These are phyloP conservation scores for Rasamsonia emersonii DNA, from an alignment of 2,329 filamentous ascomycete species.

Conservation along the genomic window DNA sequence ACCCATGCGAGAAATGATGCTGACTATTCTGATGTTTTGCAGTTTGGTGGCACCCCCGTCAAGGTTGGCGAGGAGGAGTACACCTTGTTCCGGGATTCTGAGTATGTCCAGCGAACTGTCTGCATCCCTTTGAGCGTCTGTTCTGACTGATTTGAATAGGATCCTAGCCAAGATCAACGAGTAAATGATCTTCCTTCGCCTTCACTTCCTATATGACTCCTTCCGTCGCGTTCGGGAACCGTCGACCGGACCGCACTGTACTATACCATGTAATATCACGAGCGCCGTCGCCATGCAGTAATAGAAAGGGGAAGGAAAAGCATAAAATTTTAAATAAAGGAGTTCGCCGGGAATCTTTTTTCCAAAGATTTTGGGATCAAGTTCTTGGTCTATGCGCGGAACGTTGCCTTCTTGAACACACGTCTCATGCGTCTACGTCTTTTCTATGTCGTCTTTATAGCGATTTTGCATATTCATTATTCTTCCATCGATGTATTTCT, in stretches of 20 bases:
- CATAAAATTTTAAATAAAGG: slow-evolving; percentile 6
- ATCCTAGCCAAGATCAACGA: slow-evolving; percentile 99
- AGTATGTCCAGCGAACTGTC: slow-evolving; percentile 56
- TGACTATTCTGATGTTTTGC: slow-evolving; percentile 15
- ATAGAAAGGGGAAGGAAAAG: slow-evolving; percentile 3
- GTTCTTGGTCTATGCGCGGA: not conserved
- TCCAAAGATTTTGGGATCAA: not conserved
- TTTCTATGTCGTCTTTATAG: not conserved
- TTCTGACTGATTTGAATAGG: slow-evolving; percentile 41
- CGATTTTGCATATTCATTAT: not conserved
- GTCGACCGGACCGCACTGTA: no score
- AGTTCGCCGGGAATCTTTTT: slow-evolving; percentile 5
- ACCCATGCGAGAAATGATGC: slow-evolving; percentile 5
- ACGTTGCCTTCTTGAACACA: no score
- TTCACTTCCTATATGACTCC: no score
- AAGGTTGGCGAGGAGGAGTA: slow-evolving; percentile 98
- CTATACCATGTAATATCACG: slow-evolving; percentile 12
- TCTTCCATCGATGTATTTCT: slow-evolving; percentile 8
- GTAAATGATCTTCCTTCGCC: slow-evolving; percentile 47
- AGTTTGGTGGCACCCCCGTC: slow-evolving; percentile 90
- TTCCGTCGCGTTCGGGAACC: slow-evolving; percentile 11
- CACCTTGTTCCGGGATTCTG: slow-evolving; percentile 91
- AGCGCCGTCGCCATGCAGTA: slow-evolving; percentile 2
- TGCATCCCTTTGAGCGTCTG: not conserved
- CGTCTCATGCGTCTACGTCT: slow-evolving; percentile 1